Evolutionary conservation across 2,329 filamentous ascomycete species (phyloP).

Genomic region (Aspergillus aculeatinus): DNA sequence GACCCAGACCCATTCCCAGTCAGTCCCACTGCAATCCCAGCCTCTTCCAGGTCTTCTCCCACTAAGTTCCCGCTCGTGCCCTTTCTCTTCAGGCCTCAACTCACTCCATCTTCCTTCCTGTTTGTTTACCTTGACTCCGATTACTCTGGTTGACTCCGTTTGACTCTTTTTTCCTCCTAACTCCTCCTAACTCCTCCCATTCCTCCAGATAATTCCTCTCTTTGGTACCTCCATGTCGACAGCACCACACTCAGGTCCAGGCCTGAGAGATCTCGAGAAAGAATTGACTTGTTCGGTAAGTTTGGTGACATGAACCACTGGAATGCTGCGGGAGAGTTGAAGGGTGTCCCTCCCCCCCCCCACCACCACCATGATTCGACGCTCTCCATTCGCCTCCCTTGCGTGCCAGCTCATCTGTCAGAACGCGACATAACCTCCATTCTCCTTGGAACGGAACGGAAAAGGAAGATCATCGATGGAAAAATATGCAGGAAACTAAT

Average conservation of each 20-base stretch:
- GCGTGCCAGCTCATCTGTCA: neutral
- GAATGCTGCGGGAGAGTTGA: neutral
- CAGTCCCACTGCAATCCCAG: neutral
- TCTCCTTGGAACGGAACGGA: neutral
- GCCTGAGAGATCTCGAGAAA: slow-evolving; percentile 73
- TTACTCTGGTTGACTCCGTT: slow-evolving; percentile 2
- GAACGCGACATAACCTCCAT: neutral
- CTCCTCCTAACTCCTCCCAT: neutral
- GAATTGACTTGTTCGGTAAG: slow-evolving; percentile 93
- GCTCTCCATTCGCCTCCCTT: neutral
- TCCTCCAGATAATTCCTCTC: neutral
- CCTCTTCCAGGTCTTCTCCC: neutral
- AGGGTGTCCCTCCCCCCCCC: neutral
- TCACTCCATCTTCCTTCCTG: neutral
- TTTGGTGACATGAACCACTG: slow-evolving; percentile 24
- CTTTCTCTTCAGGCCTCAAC: neutral
- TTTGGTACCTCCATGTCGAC: slow-evolving; percentile 19
- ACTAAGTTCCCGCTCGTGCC: neutral
- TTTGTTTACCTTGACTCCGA: slow-evolving; percentile 2
- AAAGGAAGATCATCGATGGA: neutral
- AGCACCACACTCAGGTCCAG: slow-evolving; percentile 26
- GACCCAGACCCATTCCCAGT: too few species aligned
- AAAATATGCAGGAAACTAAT: neutral
- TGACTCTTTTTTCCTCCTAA: neutral
- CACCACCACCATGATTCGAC: slow-evolving; percentile 5